Evolutionary conservation across 75 land plant genomes (phyloP).

Genomic region (Larix kaempferi): DNA sequence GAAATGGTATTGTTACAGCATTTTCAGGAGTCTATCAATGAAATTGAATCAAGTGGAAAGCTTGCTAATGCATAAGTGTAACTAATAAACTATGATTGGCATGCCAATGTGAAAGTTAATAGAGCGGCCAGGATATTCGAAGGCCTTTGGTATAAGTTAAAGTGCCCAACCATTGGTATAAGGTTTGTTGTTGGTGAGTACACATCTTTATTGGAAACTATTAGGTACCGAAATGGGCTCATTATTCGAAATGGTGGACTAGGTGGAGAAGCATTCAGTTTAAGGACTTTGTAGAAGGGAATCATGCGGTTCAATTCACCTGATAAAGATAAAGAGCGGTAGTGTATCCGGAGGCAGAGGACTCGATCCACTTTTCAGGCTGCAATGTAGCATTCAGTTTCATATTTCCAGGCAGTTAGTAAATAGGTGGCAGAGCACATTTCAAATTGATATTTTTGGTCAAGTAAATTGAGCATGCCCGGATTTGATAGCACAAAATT

Average conservation of each 20-base stretch:
- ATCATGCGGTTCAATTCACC: slow-evolving; percentile 89
- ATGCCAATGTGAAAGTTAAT: slow-evolving; percentile 68
- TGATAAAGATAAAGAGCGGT: no score
- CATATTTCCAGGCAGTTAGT: no score
- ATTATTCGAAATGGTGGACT: slow-evolving; percentile 47
- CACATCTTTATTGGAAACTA: slow-evolving; percentile 34
- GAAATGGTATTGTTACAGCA: slow-evolving; percentile 77
- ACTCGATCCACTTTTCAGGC: no score
- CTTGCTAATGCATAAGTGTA: slow-evolving; percentile 54
- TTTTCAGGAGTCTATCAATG: slow-evolving; percentile 78
- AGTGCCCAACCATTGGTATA: slow-evolving; percentile 58
- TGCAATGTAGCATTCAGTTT: no score
- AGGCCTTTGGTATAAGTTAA: slow-evolving; percentile 81
- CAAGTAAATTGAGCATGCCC: no score
- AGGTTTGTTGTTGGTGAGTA: slow-evolving; percentile 80
- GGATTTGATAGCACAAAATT: no score
- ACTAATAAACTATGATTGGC: slow-evolving; percentile 96
- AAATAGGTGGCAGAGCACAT: no score
- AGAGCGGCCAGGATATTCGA: slow-evolving; percentile 90
- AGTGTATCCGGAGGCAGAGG: no score
- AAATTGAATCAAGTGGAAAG: slow-evolving; percentile 45
- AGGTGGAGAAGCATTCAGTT: slow-evolving; percentile 54
- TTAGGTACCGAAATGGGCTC: slow-evolving; percentile 38
- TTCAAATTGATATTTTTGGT: no score
- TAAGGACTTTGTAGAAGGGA: slow-evolving; percentile 74